Base-by-base conservation (phyloP, 2,329 filamentous ascomycete genomes). In the Scedosporium aurantiacum region DNA sequence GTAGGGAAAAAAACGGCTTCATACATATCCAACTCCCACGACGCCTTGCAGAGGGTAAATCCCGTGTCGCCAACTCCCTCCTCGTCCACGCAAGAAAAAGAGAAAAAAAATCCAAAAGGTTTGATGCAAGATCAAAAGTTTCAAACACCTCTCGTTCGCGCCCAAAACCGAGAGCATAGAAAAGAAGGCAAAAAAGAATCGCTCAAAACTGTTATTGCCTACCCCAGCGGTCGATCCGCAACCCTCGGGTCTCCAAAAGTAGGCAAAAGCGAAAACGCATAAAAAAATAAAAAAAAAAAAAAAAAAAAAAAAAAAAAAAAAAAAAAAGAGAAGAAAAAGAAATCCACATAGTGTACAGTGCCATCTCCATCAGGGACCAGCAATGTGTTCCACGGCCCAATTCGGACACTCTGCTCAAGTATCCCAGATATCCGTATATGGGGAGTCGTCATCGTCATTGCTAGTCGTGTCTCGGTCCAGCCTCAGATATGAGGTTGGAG, bases 251-350 rank as follows among this genome's bases (percentile, higher is more conserved):
- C 4, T 28, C 28, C 28, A 28, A 28, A 28, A 28, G 28, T 28
- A 28, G 28, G 28, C 28, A 28, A 28, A 28, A 7, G 28, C 28
- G 28, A 28, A 37, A 37, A 37, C 32, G 32, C 28, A n/a, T n/a
- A 32, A 37, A 14, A 37, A 37, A 10, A 37, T 37, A 12, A 7
- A 21, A 18, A 47, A 54, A 64, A 54, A 27, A 57, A 65, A 62
- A 64, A 63, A 63, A 57, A 61, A 50, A 56, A 63, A 66, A 55
- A 57, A 58, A 62, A 62, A 32, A 59, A 61, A 63, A 47, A 57
- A 18, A 61, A 60, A 21, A 54, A 25, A 60, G 60, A 63, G 23
- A 43, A 63, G 52, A 40, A 58, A 63, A 60, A 63, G 63, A 64
- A 56, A 60, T 43, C 52, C 61, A 66, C 43, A 58, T 57, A 62